Conservation (phyloP, 1,284 basidiomycete species). For the Ceratobasidium sp. region DNA sequence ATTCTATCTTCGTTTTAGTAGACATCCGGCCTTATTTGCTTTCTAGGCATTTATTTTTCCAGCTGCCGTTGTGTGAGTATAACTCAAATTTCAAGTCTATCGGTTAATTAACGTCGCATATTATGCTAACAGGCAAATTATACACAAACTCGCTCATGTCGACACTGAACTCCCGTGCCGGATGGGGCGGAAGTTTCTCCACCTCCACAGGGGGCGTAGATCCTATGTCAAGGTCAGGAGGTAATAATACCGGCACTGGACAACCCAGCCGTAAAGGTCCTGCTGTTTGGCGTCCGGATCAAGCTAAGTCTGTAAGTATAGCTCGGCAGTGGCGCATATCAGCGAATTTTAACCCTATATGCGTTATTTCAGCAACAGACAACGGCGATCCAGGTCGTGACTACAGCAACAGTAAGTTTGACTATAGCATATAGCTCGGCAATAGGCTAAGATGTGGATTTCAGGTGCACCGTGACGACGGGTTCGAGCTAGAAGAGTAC, state of each 20-base stretch:
- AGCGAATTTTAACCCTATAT: too few species aligned
- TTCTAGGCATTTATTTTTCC: conserved; percentile 29
- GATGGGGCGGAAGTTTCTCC: conserved; percentile 37
- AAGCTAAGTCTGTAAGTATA: conserved; percentile 17
- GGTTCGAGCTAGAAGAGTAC: conserved; percentile 31
- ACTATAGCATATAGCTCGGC: background rate
- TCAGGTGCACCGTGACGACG: conserved; percentile 36
- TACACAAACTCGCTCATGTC: conserved; percentile 39
- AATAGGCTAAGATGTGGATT: background rate
- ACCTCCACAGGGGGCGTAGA: background rate
- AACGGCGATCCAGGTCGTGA: conserved; percentile 23
- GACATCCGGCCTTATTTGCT: background rate
- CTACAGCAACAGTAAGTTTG: conserved; percentile 38
- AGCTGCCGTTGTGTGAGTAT: conserved; percentile 29
- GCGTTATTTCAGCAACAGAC: background rate
- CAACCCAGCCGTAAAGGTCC: conserved; percentile 12
- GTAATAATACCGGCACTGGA: background rate
- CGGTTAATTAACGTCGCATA: background rate
- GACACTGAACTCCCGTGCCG: conserved; percentile 33
- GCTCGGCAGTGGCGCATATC: background rate
- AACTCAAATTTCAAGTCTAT: background rate
- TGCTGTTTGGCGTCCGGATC: conserved; percentile 31
- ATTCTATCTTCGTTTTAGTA: too few species aligned
- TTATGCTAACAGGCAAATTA: conserved; percentile 28
- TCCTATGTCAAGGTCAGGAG: conserved; percentile 17